Percentiles rank a stretch among this genome's conserved stretches.
Conservation (phyloP, 208 protist genomes). For the Jaenimonas drosophilae region DNA sequence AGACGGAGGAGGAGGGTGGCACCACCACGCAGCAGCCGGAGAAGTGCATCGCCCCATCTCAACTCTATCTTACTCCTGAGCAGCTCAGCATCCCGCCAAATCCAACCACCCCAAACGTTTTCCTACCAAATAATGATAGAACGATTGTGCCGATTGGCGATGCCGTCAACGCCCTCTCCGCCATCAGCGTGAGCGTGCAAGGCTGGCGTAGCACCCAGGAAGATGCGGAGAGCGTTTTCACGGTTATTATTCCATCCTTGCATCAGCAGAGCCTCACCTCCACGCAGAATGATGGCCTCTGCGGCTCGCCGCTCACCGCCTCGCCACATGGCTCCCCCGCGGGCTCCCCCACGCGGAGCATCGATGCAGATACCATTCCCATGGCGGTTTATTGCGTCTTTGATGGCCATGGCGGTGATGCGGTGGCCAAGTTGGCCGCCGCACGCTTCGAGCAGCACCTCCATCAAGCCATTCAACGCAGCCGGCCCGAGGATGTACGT, state of each 20-base stretch:
- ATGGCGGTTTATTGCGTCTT: slow-evolving; percentile 79
- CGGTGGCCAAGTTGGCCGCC: slow-evolving; percentile 58
- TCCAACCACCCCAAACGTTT: background rate
- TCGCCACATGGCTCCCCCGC: background rate
- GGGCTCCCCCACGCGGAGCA: background rate
- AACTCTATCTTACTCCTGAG: background rate
- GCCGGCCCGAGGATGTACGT: slow-evolving; percentile 8
- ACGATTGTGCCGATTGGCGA: slow-evolving; percentile 28
- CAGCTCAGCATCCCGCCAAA: background rate
- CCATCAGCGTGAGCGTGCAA: slow-evolving; percentile 53
- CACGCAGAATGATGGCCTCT: background rate
- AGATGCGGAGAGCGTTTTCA: slow-evolving; percentile 60
- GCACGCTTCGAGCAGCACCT: slow-evolving; percentile 51
- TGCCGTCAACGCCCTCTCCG: slow-evolving; percentile 25
- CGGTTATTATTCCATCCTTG: slow-evolving; percentile 42
- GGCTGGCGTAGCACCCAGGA: slow-evolving; percentile 77
- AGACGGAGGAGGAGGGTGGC: background rate
- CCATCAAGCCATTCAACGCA: slow-evolving; percentile 20
- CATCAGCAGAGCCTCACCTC: background rate
- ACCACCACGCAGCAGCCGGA: background rate
- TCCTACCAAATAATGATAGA: background rate
- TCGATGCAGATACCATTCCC: slow-evolving; percentile 40
- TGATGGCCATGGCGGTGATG: slow-evolving; percentile 77
- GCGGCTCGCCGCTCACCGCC: background rate
- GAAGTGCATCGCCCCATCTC: background rate